Percentiles rank a stretch among this genome's conserved stretches.
These are phyloP conservation scores for Dacryopinax primogenitus DNA, from an alignment of 768 basidiomycete genomes.

Conservation along the genomic window DNA sequence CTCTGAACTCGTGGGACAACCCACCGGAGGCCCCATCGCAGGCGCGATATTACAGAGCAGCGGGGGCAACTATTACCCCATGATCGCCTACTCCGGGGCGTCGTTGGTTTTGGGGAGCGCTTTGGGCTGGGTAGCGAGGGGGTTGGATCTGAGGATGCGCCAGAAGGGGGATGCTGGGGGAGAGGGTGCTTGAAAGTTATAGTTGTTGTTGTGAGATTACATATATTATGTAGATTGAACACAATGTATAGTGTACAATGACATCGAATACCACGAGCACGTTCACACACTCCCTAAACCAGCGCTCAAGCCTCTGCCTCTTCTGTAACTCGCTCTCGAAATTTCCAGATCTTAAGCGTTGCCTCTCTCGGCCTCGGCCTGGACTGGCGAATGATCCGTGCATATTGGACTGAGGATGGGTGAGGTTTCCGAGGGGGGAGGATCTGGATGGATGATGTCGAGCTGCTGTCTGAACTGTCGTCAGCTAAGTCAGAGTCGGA, in stretches of 20 bases:
- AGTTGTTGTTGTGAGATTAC: neutral
- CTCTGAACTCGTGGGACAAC: neutral
- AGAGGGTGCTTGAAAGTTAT: neutral
- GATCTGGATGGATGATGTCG: neutral
- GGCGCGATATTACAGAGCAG: neutral
- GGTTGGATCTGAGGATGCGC: neutral
- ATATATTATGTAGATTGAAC: neutral
- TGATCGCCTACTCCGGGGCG: neutral
- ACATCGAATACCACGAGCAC: neutral
- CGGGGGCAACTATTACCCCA: neutral
- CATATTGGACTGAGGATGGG: neutral
- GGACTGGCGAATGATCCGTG: neutral
- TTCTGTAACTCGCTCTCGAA: neutral
- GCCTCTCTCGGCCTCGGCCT: neutral
- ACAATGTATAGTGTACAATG: constrained; percentile 3
- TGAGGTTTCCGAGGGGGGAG: neutral
- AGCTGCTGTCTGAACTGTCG: neutral
- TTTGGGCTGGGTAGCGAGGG: neutral
- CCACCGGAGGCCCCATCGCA: neutral
- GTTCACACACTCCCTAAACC: neutral
- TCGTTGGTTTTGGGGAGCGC: neutral
- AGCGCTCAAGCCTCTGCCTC: neutral
- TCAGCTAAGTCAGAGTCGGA: neutral
- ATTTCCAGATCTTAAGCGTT: neutral
- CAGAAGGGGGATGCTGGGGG: neutral